Conservation (phyloP, 805 yeast species). For the Danielia reshetovae region DNA sequence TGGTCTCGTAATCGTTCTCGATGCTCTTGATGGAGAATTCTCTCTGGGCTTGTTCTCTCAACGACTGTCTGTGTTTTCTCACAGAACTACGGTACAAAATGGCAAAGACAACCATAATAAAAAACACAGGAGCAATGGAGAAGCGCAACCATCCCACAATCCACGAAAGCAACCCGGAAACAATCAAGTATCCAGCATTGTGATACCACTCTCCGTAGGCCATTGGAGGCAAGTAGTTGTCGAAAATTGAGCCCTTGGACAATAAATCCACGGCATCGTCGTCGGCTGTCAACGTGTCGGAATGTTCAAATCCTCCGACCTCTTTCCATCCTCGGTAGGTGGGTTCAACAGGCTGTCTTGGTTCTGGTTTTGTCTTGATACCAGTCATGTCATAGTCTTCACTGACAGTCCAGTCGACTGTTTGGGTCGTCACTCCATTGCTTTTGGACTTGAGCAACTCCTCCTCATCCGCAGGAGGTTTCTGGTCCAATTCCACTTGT, state of each 20-base stretch:
- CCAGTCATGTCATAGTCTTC: constrained; percentile 35
- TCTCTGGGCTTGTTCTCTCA: constrained; percentile 80
- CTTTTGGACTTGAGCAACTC: constrained; percentile 3
- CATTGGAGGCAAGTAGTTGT: constrained; percentile 67
- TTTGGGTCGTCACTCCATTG: constrained; percentile 8
- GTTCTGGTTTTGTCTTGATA: constrained; percentile 33
- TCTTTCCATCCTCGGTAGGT: constrained; percentile 93
- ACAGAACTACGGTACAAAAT: constrained; percentile 79
- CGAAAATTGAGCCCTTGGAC: constrained; percentile 68
- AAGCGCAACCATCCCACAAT: constrained; percentile 72
- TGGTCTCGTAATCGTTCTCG: constrained; percentile 85
- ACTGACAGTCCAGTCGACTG: constrained; percentile 27
- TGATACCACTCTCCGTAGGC: constrained; percentile 97
- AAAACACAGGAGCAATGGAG: constrained; percentile 75
- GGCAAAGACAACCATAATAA: constrained; percentile 59
- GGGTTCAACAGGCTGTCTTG: constrained; percentile 56
- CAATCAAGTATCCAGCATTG: constrained; percentile 65
- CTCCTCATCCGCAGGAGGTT: constrained; percentile 9
- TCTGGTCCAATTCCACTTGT: constrained; percentile 20
- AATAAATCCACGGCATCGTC: constrained; percentile 72
- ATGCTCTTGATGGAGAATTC: constrained; percentile 77
- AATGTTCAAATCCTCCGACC: constrained; percentile 80
- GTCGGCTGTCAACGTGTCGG: constrained; percentile 58
- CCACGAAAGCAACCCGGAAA: constrained; percentile 73
- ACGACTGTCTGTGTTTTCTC: constrained; percentile 67